phyloP scores from a whole-genome alignment of 2,329 filamentous ascomycete species.

The Acarospora socialis region DNA sequence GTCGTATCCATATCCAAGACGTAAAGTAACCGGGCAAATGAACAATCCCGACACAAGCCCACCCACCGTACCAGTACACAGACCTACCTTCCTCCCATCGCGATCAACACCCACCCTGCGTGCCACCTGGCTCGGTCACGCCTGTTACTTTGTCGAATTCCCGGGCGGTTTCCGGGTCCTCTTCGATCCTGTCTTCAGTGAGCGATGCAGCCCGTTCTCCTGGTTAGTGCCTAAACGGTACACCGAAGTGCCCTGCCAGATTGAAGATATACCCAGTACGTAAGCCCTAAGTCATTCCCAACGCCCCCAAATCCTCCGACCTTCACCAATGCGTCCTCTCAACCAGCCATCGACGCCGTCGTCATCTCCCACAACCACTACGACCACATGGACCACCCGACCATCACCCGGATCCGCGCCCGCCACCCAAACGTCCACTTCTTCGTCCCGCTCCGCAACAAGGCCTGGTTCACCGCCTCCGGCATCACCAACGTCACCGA shows the following conservation, averaged over 20 bases:
- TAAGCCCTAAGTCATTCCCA: no score
- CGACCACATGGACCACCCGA: conserved; percentile 72
- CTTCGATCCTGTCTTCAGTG: conserved; percentile 87
- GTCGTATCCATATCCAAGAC: conserved; percentile 18
- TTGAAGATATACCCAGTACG: conserved; percentile 73
- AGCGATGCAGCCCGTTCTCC: conserved; percentile 65
- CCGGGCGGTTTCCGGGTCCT: conserved; percentile 73
- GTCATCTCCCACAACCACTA: conserved; percentile 87
- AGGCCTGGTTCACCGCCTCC: conserved; percentile 60
- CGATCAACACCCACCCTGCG: conserved; percentile 50
- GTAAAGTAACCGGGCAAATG: conserved; percentile 34
- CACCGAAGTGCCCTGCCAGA: conserved; percentile 60
- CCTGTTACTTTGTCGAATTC: conserved; percentile 86
- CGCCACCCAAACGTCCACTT: conserved; percentile 69
- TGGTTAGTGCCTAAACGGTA: conserved; percentile 62
- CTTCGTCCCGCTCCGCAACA: conserved; percentile 73
- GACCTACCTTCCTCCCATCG: conserved; percentile 50
- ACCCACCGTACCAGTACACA: conserved; percentile 51
- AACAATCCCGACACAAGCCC: conserved; percentile 48
- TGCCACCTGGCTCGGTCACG: conserved; percentile 90
- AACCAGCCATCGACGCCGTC: conserved; percentile 34
- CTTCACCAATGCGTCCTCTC: no score
- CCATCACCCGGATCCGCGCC: conserved; percentile 54
- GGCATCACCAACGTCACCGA: conserved; percentile 71
- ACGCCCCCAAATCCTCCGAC: conserved; percentile 36